Conservation (phyloP, 805 yeast species). For the Hagleromyces aurorensis region DNA sequence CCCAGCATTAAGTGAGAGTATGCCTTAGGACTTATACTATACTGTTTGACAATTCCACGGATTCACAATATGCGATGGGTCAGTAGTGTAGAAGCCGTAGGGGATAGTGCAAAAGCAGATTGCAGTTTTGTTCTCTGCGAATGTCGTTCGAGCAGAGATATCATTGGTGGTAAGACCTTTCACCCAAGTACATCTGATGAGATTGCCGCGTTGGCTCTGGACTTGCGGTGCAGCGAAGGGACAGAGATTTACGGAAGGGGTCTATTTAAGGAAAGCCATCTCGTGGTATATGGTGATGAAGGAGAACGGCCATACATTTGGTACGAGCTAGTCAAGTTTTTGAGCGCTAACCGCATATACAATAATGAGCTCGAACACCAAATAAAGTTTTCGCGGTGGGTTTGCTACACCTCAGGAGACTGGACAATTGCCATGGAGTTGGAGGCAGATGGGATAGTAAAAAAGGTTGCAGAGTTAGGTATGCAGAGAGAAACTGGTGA, state of each 20-base stretch:
- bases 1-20: too few relatives aligned
- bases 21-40: too few relatives aligned
- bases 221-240: conserved; percentile 29
- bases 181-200: too few relatives aligned
- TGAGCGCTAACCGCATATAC: conserved; percentile 15
- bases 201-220: too few relatives aligned
- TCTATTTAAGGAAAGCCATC: conserved; percentile 2
- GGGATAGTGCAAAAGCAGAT: too few relatives aligned
- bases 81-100: too few relatives aligned
- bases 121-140: too few relatives aligned
- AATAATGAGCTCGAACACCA: conserved; percentile 4
- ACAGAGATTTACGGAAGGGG: conserved; percentile 10
- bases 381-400: conserved; percentile 14
- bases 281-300: conserved; percentile 10
- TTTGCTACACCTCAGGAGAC: conserved; percentile 6
- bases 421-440: conserved; percentile 20
- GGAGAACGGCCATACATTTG: conserved; percentile 10
- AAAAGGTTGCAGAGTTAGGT: conserved; percentile 18
- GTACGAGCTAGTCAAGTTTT: conserved; percentile 18
- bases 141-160: too few relatives aligned
- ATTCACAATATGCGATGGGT: too few relatives aligned
- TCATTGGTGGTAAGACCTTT: too few relatives aligned
- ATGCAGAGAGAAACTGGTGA: conserved; percentile 13
- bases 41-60: too few relatives aligned
- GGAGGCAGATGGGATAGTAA: conserved; percentile 13